Evolutionary conservation across 2,329 filamentous ascomycete genomes (phyloP), one percentile per base, ranked within the genome.

Genomic region (Lasiodiplodia citricola): DNA sequence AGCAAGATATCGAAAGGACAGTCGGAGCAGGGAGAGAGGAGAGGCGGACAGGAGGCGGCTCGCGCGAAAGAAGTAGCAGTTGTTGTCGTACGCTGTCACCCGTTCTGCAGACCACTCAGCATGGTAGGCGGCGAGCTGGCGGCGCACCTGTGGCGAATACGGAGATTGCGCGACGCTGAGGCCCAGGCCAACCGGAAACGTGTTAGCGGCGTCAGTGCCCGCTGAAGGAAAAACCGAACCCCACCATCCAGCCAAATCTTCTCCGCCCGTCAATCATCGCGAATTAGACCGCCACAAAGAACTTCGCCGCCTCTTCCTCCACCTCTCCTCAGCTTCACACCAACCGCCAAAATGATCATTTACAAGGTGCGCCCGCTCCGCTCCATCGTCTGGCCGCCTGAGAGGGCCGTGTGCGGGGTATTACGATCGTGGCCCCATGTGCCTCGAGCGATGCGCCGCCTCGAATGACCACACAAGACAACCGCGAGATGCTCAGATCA

Each of bases 301-400:
- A 11, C 44, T 67, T 31, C 69, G 31, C 62, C 50, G 51, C 70
- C 67, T 44, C 44, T 58, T 69, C 68, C n/a, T 62, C 41, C 41
- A 62, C 31, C n/a, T 69, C 72, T 69, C 65, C 63, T 65, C 56
- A 38, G 47, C 68, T 31, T 23, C 31, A 41, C 55, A n/a, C 54
- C 67, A 47, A 71, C 73, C 72, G 75, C 74, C 78, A 84, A 75
- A 72, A 87, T 87, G 86, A 86, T 87, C 73, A 87, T 87, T 77
- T 87, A 79, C 83, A 87, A 87, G 82, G 86, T 87, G 71, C 70
- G 82, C 71, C 71, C 71, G 68, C 70, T 73, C 72, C 73, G 72
- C 73, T 66, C 64, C 44, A 70, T 71, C 73, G 73, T 73, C 73
- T 74, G 74, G 73, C 75, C 69, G 74, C 73, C 47, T 67, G 68